Evolutionary conservation across 441 rosid genomes (phyloP), one percentile per base, ranked within the genome.

Genomic region (Capsella rubella): DNA sequence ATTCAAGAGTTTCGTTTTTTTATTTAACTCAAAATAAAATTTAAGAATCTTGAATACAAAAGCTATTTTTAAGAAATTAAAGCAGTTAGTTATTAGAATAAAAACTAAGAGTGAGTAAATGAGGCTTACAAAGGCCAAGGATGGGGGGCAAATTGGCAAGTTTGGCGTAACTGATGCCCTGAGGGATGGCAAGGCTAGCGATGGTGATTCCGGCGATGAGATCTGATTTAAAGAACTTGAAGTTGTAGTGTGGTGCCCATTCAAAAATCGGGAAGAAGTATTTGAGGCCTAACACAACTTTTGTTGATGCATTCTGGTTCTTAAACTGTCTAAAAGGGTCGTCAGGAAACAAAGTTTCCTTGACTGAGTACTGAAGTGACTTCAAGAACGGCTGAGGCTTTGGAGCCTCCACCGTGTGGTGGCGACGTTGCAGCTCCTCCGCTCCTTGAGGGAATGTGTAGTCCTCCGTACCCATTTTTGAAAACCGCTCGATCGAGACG

Each of bases 71-170:
- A 21, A 21, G 5, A 42, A 34, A 34, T 32, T 32, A 3, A 13
- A 46, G 18, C 50, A 0, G 21, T 46, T 6, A 14, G n/a, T 46
- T 42, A 10, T 1, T 13, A 35, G 43, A 69, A 6, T 14, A 13
- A 45, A 27, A 21, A 21, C 25, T 21, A 21, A 29, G 2, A 2
- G 6, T 50, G 11, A 15, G 15, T 40, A 27, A 21, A 29, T 45
- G 45, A 64, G 45, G 82, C 93, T 84, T 84, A 95, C 99, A 95
- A 9, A 92, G 85, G 77, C 99, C 99, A 51, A 92, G 91, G 69
- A 95, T 87, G 6, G 99, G 97, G 3, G 99, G 99, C 83, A 95
- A 84, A 83, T 95, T 95, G 47, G 99, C 97, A 4, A 92, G 89
- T 71, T 88, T 92, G 5, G 99, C 97, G 28, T 95, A 95, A 73